Conservation (phyloP, 2,329 filamentous ascomycete genomes). For the Neurospora sp. region DNA sequence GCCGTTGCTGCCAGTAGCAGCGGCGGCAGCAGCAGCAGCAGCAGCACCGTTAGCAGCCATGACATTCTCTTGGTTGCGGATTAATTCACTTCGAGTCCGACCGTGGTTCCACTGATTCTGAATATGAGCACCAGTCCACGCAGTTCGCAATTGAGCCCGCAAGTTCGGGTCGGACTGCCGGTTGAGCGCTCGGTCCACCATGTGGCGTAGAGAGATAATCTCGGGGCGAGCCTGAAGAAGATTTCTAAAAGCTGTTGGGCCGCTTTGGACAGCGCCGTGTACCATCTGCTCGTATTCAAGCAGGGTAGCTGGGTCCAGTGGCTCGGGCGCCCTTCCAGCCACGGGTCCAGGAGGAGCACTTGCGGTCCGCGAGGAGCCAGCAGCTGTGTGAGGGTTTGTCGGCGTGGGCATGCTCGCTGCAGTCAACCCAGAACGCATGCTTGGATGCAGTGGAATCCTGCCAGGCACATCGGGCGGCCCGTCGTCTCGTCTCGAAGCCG, state of each 20-base stretch:
- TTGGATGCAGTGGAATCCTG: constrained; percentile 12
- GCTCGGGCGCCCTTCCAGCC: neutral
- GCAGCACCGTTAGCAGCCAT: neutral
- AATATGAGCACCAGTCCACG: neutral
- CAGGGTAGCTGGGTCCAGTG: neutral
- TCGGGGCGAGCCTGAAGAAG: neutral
- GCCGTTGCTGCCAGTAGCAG: neutral
- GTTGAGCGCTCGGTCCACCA: neutral
- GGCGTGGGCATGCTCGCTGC: neutral
- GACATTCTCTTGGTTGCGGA: neutral
- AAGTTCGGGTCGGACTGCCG: neutral
- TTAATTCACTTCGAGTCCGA: neutral
- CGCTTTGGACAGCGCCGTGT: neutral
- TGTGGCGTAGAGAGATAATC: neutral
- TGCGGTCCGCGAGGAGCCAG: neutral
- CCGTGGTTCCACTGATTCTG: neutral
- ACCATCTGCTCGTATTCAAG: neutral
- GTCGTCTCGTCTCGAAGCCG: constrained; percentile 28
- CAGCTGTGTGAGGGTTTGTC: neutral
- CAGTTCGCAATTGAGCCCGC: neutral
- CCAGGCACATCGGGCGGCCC: neutral
- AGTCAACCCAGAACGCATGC: constrained; percentile 6
- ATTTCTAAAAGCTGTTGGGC: neutral
- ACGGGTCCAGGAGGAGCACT: neutral
- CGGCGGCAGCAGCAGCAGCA: neutral